A percentile compares a stretch with the other conserved stretches of the same genome.
Evolutionary conservation across 495 filamentous ascomycete genomes (phyloP).

Genomic region (Saxispiralis lemnorum): DNA sequence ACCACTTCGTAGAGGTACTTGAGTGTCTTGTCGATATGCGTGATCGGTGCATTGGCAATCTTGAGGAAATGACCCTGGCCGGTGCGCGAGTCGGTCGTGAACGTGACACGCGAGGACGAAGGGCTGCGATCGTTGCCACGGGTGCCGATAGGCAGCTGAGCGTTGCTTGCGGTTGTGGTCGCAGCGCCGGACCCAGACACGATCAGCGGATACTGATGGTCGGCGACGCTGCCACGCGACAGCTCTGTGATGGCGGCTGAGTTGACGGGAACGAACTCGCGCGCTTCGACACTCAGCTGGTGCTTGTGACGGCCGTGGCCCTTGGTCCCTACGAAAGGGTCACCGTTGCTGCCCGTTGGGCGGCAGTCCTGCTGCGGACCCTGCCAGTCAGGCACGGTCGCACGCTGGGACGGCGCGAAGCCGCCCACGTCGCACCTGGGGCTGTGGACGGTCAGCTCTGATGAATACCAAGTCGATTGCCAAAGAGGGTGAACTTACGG

Average conservation of each 20-base stretch:
- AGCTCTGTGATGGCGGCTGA: too few species aligned
- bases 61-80: constrained; percentile 6
- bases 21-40: background rate
- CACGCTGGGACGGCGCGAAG: background rate
- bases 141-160: constrained; percentile 14
- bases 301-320: too few species aligned
- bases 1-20: background rate
- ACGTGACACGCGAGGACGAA: background rate
- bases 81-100: constrained; percentile 12
- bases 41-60: background rate
- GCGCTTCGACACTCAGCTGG: too few species aligned
- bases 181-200: too few species aligned
- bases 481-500: too few species aligned
- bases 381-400: background rate
- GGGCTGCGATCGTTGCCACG: constrained; percentile 1
- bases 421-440: too few species aligned
- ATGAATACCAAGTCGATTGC: too few species aligned
- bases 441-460: too few species aligned
- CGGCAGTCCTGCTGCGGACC: background rate
- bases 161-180: background rate
- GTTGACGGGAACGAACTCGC: too few species aligned
- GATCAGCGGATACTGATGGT: too few species aligned
- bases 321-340: constrained; percentile 1
- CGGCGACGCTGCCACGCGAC: too few species aligned
- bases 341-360: background rate